These are phyloP conservation scores for Cladosporium sp. DNA, from an alignment of 2,329 filamentous ascomycete genomes.

Conservation along the genomic window DNA sequence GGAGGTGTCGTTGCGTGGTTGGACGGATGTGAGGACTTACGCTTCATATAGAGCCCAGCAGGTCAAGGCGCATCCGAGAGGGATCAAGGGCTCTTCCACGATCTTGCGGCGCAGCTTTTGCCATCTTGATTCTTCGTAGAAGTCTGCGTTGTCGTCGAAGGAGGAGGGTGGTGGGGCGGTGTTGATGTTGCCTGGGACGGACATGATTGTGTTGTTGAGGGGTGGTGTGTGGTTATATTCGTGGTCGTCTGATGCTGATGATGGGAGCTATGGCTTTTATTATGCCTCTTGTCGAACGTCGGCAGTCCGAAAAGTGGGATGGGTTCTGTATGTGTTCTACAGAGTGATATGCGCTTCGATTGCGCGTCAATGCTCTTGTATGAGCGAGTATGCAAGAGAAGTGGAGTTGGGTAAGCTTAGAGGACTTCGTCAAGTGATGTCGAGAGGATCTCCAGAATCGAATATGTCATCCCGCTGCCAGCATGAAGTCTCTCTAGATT, in stretches of 20 bases:
- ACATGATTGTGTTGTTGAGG: constrained; percentile 24
- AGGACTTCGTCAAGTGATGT: not conserved
- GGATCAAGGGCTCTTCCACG: constrained; percentile 86
- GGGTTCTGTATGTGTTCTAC: not conserved
- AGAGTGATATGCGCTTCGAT: not conserved
- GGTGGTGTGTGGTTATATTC: not conserved
- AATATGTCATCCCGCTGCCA: constrained; percentile 5
- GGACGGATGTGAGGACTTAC: constrained; percentile 19
- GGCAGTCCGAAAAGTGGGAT: not conserved
- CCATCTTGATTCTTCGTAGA: constrained; percentile 76
- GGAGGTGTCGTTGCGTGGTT: not conserved
- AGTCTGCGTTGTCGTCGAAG: constrained; percentile 78
- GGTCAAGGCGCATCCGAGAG: constrained; percentile 79
- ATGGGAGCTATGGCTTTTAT: not conserved
- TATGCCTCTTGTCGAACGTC: not conserved
- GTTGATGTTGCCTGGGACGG: constrained; percentile 34
- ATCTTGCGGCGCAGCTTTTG: constrained; percentile 77
- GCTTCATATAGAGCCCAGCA: constrained; percentile 82
- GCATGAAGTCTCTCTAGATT: not conserved
- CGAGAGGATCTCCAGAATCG: constrained; percentile 4
- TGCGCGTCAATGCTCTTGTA: not conserved
- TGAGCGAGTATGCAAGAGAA: constrained; percentile 7
- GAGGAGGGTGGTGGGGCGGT: constrained; percentile 67
- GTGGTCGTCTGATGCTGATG: not conserved
- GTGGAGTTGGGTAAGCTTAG: not conserved